Percentiles rank a stretch among this genome's conserved stretches.
Evolutionary conservation across 441 rosid genomes (phyloP).

Genomic region (Adansonia gregorii): DNA sequence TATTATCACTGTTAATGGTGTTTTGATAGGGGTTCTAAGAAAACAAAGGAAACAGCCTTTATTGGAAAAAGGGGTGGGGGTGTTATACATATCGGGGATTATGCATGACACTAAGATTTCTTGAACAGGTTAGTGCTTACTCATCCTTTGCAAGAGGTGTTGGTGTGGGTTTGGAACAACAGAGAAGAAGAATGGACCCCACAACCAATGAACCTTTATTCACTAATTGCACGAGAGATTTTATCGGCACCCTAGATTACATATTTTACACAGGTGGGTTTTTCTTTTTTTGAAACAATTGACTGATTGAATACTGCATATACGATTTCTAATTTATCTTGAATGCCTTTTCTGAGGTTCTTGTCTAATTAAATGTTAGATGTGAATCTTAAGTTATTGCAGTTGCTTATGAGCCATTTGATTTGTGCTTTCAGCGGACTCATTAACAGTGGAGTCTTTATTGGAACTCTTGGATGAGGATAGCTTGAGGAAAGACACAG

Average conservation of each 20-base stretch:
- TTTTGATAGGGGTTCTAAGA: not conserved
- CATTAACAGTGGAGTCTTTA: constrained; percentile 86
- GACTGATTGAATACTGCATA: not conserved
- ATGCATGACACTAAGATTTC: constrained; percentile 29
- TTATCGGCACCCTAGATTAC: constrained; percentile 95
- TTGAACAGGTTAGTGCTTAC: constrained; percentile 90
- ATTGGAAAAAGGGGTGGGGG: not conserved
- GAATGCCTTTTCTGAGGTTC: not conserved
- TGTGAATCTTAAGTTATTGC: constrained; percentile 5
- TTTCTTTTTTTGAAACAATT: not conserved
- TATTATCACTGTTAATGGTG: not conserved
- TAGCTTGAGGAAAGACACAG: constrained; percentile 97
- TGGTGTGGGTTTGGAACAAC: constrained; percentile 72
- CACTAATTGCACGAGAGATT: constrained; percentile 94
- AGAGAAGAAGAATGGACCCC: constrained; percentile 85
- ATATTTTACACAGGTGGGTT: constrained; percentile 92
- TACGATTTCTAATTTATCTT: not conserved
- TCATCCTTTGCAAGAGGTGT: constrained; percentile 81
- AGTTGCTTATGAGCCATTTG: constrained; percentile 7
- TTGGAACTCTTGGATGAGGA: constrained; percentile 97
- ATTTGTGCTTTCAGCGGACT: constrained; percentile 71
- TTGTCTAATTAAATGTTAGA: constrained; percentile 20
- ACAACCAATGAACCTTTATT: constrained; percentile 90
- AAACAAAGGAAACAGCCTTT: not conserved
- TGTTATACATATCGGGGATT: not conserved